Percentiles rank a stretch among this genome's conserved stretches.
phyloP scores from a whole-genome alignment of 805 yeast species.

The Suhomyces prunicola region DNA sequence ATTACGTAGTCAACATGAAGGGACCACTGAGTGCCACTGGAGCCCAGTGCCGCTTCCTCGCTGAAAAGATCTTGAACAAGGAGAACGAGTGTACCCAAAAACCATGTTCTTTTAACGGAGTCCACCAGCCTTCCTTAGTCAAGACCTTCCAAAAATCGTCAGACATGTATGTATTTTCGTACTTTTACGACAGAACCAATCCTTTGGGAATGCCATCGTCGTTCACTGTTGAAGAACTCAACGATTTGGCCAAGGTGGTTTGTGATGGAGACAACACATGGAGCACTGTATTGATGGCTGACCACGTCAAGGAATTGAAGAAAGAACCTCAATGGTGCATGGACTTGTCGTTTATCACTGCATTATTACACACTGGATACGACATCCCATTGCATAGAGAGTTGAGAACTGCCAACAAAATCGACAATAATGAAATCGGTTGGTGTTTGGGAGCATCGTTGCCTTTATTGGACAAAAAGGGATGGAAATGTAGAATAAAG shows the following conservation, averaged over 20 bases:
- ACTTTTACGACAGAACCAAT: constrained; percentile 89
- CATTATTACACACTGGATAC: constrained; percentile 92
- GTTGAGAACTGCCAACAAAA: constrained; percentile 86
- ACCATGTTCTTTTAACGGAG: constrained; percentile 96
- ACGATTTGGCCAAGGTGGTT: constrained; percentile 76
- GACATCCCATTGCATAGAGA: constrained; percentile 90
- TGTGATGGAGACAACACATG: constrained; percentile 81
- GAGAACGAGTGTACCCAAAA: constrained; percentile 68
- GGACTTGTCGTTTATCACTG: constrained; percentile 86
- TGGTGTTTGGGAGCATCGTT: constrained; percentile 99
- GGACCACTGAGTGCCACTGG: constrained; percentile 66
- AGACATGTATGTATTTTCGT: constrained; percentile 89
- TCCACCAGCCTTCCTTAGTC: constrained; percentile 90
- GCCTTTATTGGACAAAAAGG: constrained; percentile 71
- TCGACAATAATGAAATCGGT: constrained; percentile 87
- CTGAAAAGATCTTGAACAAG: constrained; percentile 81
- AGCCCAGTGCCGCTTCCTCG: constrained; percentile 80
- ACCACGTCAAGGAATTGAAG: constrained; percentile 61
- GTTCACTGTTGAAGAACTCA: constrained; percentile 80
- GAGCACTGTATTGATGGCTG: constrained; percentile 66
- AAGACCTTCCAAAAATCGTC: constrained; percentile 67
- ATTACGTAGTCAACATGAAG: constrained; percentile 55
- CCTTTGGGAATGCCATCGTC: constrained; percentile 94
- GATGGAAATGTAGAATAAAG: constrained; percentile 63
- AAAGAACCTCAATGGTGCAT: constrained; percentile 92